phyloP scores from a whole-genome alignment of 495 filamentous ascomycete genomes.

The Penicilliopsis zonata region DNA sequence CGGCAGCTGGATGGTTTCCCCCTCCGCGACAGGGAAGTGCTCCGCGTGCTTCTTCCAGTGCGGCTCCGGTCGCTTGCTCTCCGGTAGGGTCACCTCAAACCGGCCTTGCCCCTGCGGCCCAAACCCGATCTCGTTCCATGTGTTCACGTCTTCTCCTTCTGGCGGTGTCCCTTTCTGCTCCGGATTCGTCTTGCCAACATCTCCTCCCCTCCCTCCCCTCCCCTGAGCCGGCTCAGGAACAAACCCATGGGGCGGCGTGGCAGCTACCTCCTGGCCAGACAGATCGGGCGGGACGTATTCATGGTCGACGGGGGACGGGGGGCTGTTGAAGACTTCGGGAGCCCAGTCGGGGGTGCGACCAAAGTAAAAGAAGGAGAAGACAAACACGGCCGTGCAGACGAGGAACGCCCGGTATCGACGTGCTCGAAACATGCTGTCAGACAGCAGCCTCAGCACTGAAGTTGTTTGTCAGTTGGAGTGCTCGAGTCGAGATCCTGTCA shows the following conservation, averaged over 20 bases:
- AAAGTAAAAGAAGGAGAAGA: slow-evolving; percentile 57
- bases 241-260: slow-evolving; percentile 7
- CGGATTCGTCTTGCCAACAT: background rate
- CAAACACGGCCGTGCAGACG: slow-evolving; percentile 52
- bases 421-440: slow-evolving; percentile 68
- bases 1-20: slow-evolving; percentile 64
- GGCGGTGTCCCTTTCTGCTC: background rate
- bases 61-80: slow-evolving; percentile 20
- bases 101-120: slow-evolving; percentile 30
- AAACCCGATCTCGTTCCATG: slow-evolving; percentile 12
- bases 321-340: slow-evolving; percentile 4
- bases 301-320: slow-evolving; percentile 7
- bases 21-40: slow-evolving; percentile 58
- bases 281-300: slow-evolving; percentile 2
- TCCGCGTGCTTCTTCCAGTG: slow-evolving; percentile 65
- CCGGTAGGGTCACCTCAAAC: slow-evolving; percentile 25
- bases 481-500: no score
- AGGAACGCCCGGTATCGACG: slow-evolving; percentile 68
- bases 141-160: background rate
- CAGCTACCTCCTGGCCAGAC: slow-evolving; percentile 5
- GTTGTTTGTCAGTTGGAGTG: no score
- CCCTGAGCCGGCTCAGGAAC: no score
- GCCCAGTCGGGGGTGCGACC: slow-evolving; percentile 21
- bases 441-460: no score
- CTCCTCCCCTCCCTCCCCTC: no score